These are phyloP conservation scores for Artomyces pyxidatus DNA, from an alignment of 768 basidiomycete species.

Conservation along the genomic window DNA sequence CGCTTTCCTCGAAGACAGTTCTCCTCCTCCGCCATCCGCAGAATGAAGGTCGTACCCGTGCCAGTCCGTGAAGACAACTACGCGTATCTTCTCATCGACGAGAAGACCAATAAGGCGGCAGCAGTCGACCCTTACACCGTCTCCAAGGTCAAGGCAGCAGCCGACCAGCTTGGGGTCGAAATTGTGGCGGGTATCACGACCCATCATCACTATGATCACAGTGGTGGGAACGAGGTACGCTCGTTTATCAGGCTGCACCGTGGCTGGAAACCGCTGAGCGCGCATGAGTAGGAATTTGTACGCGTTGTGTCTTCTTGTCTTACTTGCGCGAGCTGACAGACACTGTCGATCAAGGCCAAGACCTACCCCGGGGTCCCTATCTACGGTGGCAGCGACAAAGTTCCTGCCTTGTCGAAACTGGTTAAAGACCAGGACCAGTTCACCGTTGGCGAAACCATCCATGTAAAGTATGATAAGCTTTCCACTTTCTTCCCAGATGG, in stretches of 20 bases:
- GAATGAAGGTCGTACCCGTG: constrained; percentile 72
- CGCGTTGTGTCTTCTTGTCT: constrained; percentile 24
- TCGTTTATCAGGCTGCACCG: too few relatives aligned
- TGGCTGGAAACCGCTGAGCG: too few relatives aligned
- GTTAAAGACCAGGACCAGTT: constrained; percentile 82
- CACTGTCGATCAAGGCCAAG: constrained; percentile 26
- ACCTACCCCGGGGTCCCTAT: constrained; percentile 39
- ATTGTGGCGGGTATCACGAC: constrained; percentile 79
- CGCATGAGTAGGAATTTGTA: constrained; percentile 43
- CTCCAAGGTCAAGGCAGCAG: constrained; percentile 54
- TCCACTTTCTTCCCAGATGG: not conserved
- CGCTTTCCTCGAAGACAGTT: too few relatives aligned
- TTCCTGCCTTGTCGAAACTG: constrained; percentile 57
- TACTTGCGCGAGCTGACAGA: not conserved
- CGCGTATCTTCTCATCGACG: constrained; percentile 75
- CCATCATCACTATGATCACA: constrained; percentile 88
- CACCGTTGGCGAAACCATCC: constrained; percentile 55
- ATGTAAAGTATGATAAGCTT: constrained; percentile 42
- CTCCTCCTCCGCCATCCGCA: constrained; percentile 16
- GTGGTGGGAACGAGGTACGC: constrained; percentile 74
- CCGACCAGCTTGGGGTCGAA: constrained; percentile 50
- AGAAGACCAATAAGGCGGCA: constrained; percentile 56
- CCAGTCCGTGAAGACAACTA: constrained; percentile 81
- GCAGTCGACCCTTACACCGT: constrained; percentile 80
- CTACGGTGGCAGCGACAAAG: constrained; percentile 75